These are phyloP conservation scores for Herpotrichia juniperi DNA, from an alignment of 2,329 filamentous ascomycete genomes.

Conservation along the genomic window DNA sequence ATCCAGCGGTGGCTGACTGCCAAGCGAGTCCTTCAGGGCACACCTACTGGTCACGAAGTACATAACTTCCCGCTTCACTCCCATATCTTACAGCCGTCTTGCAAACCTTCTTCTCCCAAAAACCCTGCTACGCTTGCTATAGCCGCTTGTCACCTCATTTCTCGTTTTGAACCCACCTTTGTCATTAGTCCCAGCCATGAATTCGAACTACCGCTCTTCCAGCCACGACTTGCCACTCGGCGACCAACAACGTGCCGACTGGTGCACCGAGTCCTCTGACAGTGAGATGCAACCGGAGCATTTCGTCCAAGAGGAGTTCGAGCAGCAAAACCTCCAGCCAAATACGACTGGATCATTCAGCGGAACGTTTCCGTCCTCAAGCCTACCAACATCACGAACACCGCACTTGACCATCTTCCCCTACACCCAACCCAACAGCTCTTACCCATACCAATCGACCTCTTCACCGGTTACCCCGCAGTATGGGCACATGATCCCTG, in stretches of 20 bases:
- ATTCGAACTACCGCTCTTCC: constrained; percentile 1
- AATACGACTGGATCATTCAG: background rate
- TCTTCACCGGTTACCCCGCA: constrained; percentile 19
- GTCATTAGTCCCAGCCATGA: background rate
- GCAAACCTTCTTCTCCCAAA: background rate
- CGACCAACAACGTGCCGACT: background rate
- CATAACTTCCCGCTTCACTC: background rate
- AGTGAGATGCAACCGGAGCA: background rate
- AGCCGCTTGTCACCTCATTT: background rate
- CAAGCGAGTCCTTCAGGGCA: constrained; percentile 7
- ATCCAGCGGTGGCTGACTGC: constrained; percentile 8
- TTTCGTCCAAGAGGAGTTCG: constrained; percentile 12
- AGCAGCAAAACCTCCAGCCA: constrained; percentile 5
- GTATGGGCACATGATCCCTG: constrained; percentile 12
- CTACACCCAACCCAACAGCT: constrained; percentile 11
- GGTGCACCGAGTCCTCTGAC: background rate
- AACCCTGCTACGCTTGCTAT: background rate
- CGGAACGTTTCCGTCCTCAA: constrained; percentile 14
- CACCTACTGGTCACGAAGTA: background rate
- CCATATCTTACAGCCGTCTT: background rate
- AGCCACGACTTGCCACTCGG: constrained; percentile 6
- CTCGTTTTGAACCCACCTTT: background rate
- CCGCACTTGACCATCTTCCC: constrained; percentile 11
- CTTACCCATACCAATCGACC: constrained; percentile 13
- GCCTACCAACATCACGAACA: constrained; percentile 6